phyloP scores from a whole-genome alignment of 2,329 filamentous ascomycete species.

The Talaromyces sp. region DNA sequence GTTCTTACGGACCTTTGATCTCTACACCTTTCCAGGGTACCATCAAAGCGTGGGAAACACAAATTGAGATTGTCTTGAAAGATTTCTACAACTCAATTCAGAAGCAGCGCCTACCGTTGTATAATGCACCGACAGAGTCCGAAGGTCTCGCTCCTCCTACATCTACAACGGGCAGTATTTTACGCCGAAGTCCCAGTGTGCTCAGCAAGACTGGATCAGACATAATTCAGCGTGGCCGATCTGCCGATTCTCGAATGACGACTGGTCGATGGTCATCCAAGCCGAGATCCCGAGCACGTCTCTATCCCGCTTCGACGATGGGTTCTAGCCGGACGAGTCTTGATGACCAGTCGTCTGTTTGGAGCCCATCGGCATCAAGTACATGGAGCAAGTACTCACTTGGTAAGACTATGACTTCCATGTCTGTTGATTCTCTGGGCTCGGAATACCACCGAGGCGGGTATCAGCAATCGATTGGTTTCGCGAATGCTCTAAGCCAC shows the following conservation, averaged over 20 bases:
- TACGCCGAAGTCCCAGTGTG: slow-evolving; percentile 84
- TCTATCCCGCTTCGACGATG: slow-evolving; percentile 74
- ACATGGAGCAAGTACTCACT: slow-evolving; percentile 94
- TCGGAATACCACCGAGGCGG: slow-evolving; percentile 65
- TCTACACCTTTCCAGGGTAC: slow-evolving; percentile 71
- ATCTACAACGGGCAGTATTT: slow-evolving; percentile 45
- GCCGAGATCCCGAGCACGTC: slow-evolving; percentile 72
- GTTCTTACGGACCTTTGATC: slow-evolving; percentile 64
- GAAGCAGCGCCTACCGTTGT: slow-evolving; percentile 78
- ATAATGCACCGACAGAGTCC: slow-evolving; percentile 59
- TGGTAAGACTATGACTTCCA: slow-evolving; percentile 83
- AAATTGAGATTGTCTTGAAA: slow-evolving; percentile 86
- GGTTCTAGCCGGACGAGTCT: slow-evolving; percentile 91
- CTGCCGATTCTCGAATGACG: slow-evolving; percentile 59
- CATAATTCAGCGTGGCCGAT: slow-evolving; percentile 64
- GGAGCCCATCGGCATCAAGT: slow-evolving; percentile 87
- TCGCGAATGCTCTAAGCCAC: slow-evolving; percentile 92
- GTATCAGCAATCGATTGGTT: slow-evolving; percentile 94
- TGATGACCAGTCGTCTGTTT: slow-evolving; percentile 83
- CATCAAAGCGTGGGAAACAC: slow-evolving; percentile 77
- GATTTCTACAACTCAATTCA: slow-evolving; percentile 88
- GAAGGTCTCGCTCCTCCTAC: slow-evolving; percentile 28
- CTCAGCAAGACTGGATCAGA: slow-evolving; percentile 93
- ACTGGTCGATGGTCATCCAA: slow-evolving; percentile 78
- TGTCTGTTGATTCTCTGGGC: slow-evolving; percentile 87